Conservation (phyloP, 1,284 basidiomycete species). For the Apiotrichum mycotoxinovorans region DNA sequence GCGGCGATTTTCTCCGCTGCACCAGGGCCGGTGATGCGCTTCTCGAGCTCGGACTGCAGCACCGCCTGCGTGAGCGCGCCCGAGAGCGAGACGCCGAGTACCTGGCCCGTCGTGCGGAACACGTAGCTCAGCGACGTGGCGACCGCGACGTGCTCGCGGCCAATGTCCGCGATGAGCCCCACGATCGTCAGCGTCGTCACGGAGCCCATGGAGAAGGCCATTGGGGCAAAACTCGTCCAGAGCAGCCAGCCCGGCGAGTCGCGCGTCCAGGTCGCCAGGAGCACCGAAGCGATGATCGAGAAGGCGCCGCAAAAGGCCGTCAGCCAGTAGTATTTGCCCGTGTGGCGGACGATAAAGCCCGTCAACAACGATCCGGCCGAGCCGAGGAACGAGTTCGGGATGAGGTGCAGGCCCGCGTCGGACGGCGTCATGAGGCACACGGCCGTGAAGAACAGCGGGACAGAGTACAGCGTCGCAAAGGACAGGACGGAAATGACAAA, state of each 20-base stretch:
- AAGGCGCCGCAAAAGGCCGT: slow-evolving; percentile 26
- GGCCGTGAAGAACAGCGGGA: slow-evolving; percentile 83
- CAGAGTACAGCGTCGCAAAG: slow-evolving; percentile 81
- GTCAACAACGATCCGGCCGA: slow-evolving; percentile 75
- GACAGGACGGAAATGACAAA: slow-evolving; percentile 61
- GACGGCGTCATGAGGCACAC: slow-evolving; percentile 70
- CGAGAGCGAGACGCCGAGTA: slow-evolving; percentile 78
- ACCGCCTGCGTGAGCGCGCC: slow-evolving; percentile 75
- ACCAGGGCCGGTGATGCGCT: slow-evolving; percentile 68
- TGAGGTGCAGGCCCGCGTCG: slow-evolving; percentile 71
- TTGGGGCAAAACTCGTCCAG: slow-evolving; percentile 17
- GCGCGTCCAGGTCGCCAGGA: slow-evolving; percentile 31
- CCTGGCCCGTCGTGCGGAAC: slow-evolving; percentile 85
- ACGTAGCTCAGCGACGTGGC: slow-evolving; percentile 86
- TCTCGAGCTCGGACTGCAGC: slow-evolving; percentile 61
- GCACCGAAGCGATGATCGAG: slow-evolving; percentile 25
- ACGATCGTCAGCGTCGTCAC: slow-evolving; percentile 44
- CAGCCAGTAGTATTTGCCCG: slow-evolving; percentile 72
- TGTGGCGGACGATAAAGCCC: slow-evolving; percentile 79
- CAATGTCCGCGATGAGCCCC: slow-evolving; percentile 76
- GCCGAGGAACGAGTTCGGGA: slow-evolving; percentile 81
- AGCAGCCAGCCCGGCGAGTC: slow-evolving; percentile 55
- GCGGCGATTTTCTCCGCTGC: slow-evolving; percentile 55
- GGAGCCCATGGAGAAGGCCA: slow-evolving; percentile 25
- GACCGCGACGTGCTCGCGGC: slow-evolving; percentile 72